These are phyloP conservation scores for Protea cynaroides DNA, from an alignment of 164 flowering plant species.

Conservation along the genomic window DNA sequence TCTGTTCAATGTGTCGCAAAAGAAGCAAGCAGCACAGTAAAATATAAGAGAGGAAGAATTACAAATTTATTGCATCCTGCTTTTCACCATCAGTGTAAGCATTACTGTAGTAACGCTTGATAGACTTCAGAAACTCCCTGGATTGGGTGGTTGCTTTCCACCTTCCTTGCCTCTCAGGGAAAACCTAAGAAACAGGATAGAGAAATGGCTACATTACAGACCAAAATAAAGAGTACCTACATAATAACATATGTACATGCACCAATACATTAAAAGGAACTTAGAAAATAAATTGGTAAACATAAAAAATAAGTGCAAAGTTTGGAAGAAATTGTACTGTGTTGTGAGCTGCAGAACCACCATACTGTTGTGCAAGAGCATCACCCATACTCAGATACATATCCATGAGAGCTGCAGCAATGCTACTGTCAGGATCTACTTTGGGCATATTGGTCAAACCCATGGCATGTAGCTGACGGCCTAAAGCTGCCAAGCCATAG, in stretches of 20 bases:
- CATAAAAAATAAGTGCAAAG: not conserved
- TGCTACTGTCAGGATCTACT: slow-evolving; percentile 82
- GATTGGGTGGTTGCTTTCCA: slow-evolving; percentile 99
- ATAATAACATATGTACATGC: not conserved
- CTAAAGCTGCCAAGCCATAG: slow-evolving; percentile 88
- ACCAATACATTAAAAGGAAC: not conserved
- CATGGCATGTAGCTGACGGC: slow-evolving; percentile 91
- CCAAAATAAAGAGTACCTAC: not conserved
- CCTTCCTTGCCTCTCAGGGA: slow-evolving; percentile 96
- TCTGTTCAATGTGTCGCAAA: not conserved
- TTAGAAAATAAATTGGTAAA: not conserved
- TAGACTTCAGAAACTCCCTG: slow-evolving; percentile 86
- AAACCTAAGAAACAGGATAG: slow-evolving; percentile 48
- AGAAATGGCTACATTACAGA: not conserved
- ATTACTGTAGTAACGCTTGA: slow-evolving; percentile 91
- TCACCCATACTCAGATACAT: slow-evolving; percentile 98
- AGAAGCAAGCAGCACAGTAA: not conserved
- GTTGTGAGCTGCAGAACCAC: slow-evolving; percentile 98
- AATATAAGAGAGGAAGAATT: slow-evolving; percentile 13
- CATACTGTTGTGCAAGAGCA: slow-evolving; percentile 97
- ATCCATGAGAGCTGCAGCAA: slow-evolving; percentile 92
- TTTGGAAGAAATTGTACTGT: slow-evolving; percentile 40
- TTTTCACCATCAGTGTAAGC: slow-evolving; percentile 96
- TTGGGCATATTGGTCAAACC: slow-evolving; percentile 75
- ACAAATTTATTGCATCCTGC: slow-evolving; percentile 98